These are phyloP conservation scores for Ustilago hordei DNA, from an alignment of 1,284 basidiomycete genomes.

Conservation along the genomic window DNA sequence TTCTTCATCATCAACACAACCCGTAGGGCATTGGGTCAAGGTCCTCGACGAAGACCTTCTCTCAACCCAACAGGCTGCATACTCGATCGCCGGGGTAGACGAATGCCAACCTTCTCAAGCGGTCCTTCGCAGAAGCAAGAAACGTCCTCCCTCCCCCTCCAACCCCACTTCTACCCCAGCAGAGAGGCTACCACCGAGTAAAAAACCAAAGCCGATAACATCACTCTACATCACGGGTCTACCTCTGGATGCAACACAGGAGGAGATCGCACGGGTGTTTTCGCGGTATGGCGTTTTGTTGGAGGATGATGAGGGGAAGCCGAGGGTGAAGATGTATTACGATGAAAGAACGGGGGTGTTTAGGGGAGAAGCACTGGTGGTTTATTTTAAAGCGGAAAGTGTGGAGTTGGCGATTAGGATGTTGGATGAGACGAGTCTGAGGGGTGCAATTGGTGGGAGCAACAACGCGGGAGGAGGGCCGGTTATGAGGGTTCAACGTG, in stretches of 20 bases:
- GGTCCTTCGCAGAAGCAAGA: slow-evolving; percentile 40
- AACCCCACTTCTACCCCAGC: slow-evolving; percentile 1
- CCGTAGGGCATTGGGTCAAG: slow-evolving; percentile 81
- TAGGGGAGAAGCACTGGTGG: slow-evolving; percentile 93
- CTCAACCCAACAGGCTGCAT: slow-evolving; percentile 31
- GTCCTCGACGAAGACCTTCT: slow-evolving; percentile 91
- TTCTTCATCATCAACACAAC: slow-evolving; percentile 72
- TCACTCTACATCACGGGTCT: slow-evolving; percentile 91
- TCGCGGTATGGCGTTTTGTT: slow-evolving; percentile 90
- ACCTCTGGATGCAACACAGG: slow-evolving; percentile 79
- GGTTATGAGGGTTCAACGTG: slow-evolving; percentile 84
- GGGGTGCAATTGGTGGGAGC: slow-evolving; percentile 77
- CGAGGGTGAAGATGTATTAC: slow-evolving; percentile 93
- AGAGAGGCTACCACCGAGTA: slow-evolving; percentile 24
- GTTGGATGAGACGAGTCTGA: slow-evolving; percentile 90
- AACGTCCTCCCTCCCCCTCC: slow-evolving; percentile 24
- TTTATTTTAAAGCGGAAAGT: slow-evolving; percentile 97
- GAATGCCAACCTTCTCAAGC: slow-evolving; percentile 32
- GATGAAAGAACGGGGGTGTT: slow-evolving; percentile 80
- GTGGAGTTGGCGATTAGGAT: slow-evolving; percentile 86
- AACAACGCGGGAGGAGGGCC: slow-evolving; percentile 70
- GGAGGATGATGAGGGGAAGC: slow-evolving; percentile 86
- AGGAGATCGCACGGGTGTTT: slow-evolving; percentile 85
- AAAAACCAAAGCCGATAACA: slow-evolving; percentile 72
- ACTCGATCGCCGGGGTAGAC: slow-evolving; percentile 44